Percentiles rank a stretch among this genome's conserved stretches.
Conservation (phyloP, 2,329 filamentous ascomycete species). For the Nothopassalora personata region DNA sequence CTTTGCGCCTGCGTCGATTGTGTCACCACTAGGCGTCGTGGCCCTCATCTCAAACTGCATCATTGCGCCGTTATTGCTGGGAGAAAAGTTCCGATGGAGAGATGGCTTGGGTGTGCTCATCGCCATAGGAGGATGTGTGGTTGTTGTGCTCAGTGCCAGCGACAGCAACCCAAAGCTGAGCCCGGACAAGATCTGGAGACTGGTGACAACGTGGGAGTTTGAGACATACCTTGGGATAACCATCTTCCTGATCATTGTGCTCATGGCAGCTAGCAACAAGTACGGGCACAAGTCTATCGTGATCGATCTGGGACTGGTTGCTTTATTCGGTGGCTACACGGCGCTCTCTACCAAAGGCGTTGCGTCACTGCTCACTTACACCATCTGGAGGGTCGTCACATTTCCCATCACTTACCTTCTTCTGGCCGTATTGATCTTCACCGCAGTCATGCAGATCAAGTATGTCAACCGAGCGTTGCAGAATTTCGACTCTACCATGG, state of each 20-base stretch:
- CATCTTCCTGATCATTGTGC: conserved; percentile 61
- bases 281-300: conserved; percentile 85
- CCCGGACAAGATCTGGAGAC: conserved; percentile 80
- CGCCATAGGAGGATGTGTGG: conserved; percentile 80
- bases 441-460: conserved; percentile 92
- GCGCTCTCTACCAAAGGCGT: conserved; percentile 94
- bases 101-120: conserved; percentile 87
- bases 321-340: conserved; percentile 96
- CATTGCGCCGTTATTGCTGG: conserved; percentile 89
- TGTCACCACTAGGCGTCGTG: conserved; percentile 94
- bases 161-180: conserved; percentile 85
- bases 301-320: conserved; percentile 89
- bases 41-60: conserved; percentile 94
- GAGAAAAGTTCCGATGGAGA: conserved; percentile 77
- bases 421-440: conserved; percentile 70
- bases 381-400: conserved; percentile 78
- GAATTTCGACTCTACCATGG: conserved; percentile 92
- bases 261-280: conserved; percentile 76
- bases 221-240: conserved; percentile 84
- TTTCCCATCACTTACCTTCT: conserved; percentile 89
- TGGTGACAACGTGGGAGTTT: conserved; percentile 84
- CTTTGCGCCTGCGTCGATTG: conserved; percentile 94
- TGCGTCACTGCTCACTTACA: conserved; percentile 88
- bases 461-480: conserved; percentile 90
- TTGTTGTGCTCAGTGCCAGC: conserved; percentile 86